Evolutionary conservation across 345 rosid genomes (phyloP).

Genomic region (Chamaenerion angustifolium): DNA sequence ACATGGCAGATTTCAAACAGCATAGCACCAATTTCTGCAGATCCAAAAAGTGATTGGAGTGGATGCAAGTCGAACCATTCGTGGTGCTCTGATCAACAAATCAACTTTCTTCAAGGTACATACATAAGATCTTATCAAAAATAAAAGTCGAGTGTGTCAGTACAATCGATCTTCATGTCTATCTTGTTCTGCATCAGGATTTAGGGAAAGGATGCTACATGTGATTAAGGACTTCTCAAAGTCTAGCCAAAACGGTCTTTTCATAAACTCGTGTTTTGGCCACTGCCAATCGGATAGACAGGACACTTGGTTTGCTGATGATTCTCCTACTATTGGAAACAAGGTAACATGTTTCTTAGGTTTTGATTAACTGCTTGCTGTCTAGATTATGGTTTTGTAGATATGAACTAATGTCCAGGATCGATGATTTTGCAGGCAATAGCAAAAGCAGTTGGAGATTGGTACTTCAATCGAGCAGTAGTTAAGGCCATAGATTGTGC

Average conservation of each 20-base stretch:
- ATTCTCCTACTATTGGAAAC: slow-evolving; percentile 50
- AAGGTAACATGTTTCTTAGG: neutral
- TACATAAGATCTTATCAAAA: neutral
- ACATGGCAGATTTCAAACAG: slow-evolving; percentile 96
- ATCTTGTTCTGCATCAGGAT: slow-evolving; percentile 25
- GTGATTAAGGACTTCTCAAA: slow-evolving; percentile 46
- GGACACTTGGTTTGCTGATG: slow-evolving; percentile 80
- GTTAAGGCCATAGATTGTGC: slow-evolving; percentile 67
- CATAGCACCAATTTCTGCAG: slow-evolving; percentile 74
- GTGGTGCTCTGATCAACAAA: slow-evolving; percentile 53
- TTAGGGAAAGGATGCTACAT: slow-evolving; percentile 66
- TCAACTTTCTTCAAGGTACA: slow-evolving; percentile 64
- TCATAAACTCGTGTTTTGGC: slow-evolving; percentile 84
- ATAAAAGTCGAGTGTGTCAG: too few species aligned
- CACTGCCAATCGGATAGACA: slow-evolving; percentile 93
- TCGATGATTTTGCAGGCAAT: slow-evolving; percentile 40
- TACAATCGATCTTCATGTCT: neutral
- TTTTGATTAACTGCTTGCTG: neutral
- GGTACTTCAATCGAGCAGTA: slow-evolving; percentile 68
- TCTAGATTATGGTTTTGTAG: neutral
- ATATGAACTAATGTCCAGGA: neutral
- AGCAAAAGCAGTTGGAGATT: slow-evolving; percentile 90
- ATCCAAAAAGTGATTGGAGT: slow-evolving; percentile 68
- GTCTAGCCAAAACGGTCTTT: slow-evolving; percentile 59
- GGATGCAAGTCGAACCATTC: slow-evolving; percentile 56